phyloP scores from a whole-genome alignment of 2,329 filamentous ascomycete species.

The Pestalotiopsis sp. region DNA sequence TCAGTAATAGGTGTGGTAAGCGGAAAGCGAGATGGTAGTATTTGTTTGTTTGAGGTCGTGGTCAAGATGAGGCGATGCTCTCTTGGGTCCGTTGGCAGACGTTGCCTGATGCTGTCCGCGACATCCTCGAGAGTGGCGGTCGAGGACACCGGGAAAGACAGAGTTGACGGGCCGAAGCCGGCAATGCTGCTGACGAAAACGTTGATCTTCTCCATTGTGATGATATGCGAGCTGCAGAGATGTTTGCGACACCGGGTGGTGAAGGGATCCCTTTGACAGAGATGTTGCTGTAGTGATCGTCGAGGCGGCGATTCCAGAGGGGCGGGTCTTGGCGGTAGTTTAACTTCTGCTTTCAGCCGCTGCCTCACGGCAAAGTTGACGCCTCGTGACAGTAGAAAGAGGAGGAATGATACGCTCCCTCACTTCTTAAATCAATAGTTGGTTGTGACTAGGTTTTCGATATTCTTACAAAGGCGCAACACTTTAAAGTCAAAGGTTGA shows the following conservation, averaged over 20 bases:
- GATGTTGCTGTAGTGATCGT: neutral
- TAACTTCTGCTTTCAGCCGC: neutral
- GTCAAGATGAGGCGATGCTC: slow-evolving; percentile 72
- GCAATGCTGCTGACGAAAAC: slow-evolving; percentile 83
- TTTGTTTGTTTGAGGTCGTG: slow-evolving; percentile 73
- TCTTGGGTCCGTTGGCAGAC: slow-evolving; percentile 49
- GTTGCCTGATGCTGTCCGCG: slow-evolving; percentile 60
- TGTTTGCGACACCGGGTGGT: neutral
- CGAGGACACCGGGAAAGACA: slow-evolving; percentile 71
- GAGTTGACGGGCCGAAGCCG: slow-evolving; percentile 79
- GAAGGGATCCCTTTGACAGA: neutral
- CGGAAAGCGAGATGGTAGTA: slow-evolving; percentile 54
- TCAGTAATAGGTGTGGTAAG: slow-evolving; percentile 55
- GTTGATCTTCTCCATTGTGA: slow-evolving; percentile 57
- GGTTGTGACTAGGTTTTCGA: neutral
- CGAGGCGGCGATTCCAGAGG: neutral
- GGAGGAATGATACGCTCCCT: neutral
- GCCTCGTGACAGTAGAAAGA: neutral
- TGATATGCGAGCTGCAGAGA: neutral
- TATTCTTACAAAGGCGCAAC: neutral
- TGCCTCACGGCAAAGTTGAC: neutral
- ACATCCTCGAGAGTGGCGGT: slow-evolving; percentile 68
- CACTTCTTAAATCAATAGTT: neutral
- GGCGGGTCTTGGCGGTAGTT: neutral
- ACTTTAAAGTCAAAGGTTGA: neutral